Percentiles rank a stretch among this genome's conserved stretches.
Evolutionary conservation across 345 rosid genomes (phyloP).

Genomic region (Citrus mangshanensis): DNA sequence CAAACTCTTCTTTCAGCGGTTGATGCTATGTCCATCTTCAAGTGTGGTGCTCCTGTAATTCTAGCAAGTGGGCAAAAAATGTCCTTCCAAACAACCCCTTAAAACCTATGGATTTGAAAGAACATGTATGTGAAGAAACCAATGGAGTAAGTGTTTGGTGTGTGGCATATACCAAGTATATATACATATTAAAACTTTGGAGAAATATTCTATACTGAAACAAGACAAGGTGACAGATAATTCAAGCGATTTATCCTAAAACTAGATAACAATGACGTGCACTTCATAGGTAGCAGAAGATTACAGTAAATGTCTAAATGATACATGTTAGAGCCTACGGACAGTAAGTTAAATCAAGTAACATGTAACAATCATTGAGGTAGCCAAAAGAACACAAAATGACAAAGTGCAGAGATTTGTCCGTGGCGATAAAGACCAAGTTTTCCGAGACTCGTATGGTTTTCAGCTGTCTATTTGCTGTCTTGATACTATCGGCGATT

Average conservation of each 20-base stretch:
- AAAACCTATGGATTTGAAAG: not conserved
- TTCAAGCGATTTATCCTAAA: not conserved
- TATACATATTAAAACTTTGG: not conserved
- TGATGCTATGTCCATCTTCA: slow-evolving; percentile 10
- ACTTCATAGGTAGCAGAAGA: not conserved
- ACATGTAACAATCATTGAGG: not conserved
- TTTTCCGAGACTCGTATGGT: not conserved
- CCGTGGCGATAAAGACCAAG: not conserved
- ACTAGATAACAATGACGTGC: not conserved
- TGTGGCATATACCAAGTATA: slow-evolving; percentile 4
- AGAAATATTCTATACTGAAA: not conserved
- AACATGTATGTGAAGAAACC: slow-evolving; percentile 6
- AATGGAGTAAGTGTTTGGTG: not conserved
- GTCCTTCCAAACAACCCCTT: not conserved
- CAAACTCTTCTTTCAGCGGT: slow-evolving; percentile 1
- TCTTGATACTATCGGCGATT: not conserved
- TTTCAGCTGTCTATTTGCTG: not conserved
- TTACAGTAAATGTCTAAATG: not conserved
- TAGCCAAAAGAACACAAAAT: not conserved
- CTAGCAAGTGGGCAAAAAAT: not conserved
- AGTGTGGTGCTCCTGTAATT: not conserved
- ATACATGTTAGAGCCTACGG: not conserved
- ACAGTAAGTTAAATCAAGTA: not conserved
- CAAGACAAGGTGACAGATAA: not conserved
- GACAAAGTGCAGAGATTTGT: not conserved